Conservation (phyloP, 2,329 filamentous ascomycete genomes). For the Diaporthe amygdali region DNA sequence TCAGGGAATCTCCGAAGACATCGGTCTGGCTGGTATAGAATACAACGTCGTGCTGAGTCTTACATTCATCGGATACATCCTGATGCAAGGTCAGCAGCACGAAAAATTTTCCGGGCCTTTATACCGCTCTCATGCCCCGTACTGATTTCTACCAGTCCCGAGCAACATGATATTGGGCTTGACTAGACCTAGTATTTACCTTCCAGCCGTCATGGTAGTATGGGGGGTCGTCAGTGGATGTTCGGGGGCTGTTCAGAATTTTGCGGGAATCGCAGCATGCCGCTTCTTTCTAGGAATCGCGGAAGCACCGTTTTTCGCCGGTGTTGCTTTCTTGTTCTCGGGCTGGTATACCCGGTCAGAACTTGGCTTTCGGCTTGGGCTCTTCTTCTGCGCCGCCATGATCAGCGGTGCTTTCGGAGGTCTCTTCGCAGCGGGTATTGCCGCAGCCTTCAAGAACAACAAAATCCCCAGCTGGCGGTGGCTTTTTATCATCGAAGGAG, state of each 20-base stretch:
- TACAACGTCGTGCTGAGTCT: background rate
- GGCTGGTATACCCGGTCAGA: background rate
- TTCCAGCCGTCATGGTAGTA: background rate
- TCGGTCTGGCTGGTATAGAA: background rate
- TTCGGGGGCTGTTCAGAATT: background rate
- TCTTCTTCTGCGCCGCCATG: background rate
- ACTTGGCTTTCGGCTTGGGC: background rate
- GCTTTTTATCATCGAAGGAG: slow-evolving; percentile 46
- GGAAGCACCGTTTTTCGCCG: too few species aligned
- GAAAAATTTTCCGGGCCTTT: background rate
- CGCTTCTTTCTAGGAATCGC: too few species aligned
- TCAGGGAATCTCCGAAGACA: background rate
- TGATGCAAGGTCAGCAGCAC: background rate
- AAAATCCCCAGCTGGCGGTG: slow-evolving; percentile 38
- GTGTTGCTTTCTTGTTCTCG: background rate
- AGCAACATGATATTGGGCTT: background rate
- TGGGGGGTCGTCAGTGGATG: background rate
- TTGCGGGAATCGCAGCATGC: background rate
- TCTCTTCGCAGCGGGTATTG: background rate
- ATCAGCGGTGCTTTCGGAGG: background rate
- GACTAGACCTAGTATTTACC: background rate
- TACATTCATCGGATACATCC: background rate
- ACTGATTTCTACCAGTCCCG: background rate
- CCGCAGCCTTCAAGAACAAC: background rate
- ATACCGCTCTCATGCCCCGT: background rate